phyloP scores from a whole-genome alignment of 495 filamentous ascomycete genomes.

The Haplographium delicatum region DNA sequence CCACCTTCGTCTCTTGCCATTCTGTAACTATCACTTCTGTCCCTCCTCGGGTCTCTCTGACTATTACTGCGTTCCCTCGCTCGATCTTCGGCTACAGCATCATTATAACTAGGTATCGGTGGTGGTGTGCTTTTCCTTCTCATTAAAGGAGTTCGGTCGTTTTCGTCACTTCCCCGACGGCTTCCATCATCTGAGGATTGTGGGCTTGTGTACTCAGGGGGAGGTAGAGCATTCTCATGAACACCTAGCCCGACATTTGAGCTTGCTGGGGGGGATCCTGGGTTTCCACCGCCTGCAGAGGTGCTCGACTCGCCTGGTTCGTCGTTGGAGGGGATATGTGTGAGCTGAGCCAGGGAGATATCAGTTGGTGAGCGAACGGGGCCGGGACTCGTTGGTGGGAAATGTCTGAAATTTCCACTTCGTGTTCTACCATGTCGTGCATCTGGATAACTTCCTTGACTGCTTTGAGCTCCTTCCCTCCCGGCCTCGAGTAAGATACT shows the following conservation, averaged over 20 bases:
- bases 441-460: constrained; percentile 49
- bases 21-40: constrained; percentile 18
- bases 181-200: constrained; percentile 46
- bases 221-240: constrained; percentile 39
- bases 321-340: constrained; percentile 67
- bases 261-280: background rate
- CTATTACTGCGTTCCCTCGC: constrained; percentile 19
- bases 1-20: constrained; percentile 6
- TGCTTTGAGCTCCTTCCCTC: constrained; percentile 53
- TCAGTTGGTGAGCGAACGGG: constrained; percentile 91
- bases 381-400: constrained; percentile 77
- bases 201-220: constrained; percentile 73
- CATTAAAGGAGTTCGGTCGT: constrained; percentile 28
- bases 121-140: constrained; percentile 36
- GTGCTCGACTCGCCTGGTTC: constrained; percentile 69
- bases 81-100: constrained; percentile 44
- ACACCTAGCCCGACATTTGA: constrained; percentile 16
- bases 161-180: constrained; percentile 43
- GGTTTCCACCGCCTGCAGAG: constrained; percentile 22
- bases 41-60: constrained; percentile 16
- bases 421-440: constrained; percentile 46
- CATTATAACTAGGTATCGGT: constrained; percentile 63
- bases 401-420: constrained; percentile 56
- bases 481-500: constrained; percentile 91
- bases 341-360: constrained; percentile 78